These are phyloP conservation scores for Phytophthora niederhauseri DNA, from an alignment of 352 stramenopile genomes.

Conservation along the genomic window DNA sequence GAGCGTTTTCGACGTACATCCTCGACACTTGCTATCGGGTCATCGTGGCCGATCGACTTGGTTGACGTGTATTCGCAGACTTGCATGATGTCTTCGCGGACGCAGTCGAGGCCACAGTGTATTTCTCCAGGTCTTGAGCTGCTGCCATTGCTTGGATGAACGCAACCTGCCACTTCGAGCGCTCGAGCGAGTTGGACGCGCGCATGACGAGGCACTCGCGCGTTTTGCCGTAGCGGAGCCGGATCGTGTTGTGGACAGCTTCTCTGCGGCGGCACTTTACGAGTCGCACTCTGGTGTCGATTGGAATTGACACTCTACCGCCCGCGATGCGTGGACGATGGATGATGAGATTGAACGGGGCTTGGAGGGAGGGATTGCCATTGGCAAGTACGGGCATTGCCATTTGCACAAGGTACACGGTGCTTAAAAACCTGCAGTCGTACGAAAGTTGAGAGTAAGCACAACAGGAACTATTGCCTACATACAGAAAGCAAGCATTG, in stretches of 20 bases:
- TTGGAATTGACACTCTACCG: conserved; percentile 20
- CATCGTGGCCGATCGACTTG: background rate
- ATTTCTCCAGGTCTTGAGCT: background rate
- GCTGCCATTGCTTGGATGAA: conserved; percentile 26
- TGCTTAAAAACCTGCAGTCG: conserved; percentile 15
- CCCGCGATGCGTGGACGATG: conserved; percentile 19
- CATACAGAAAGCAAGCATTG: background rate
- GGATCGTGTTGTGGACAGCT: conserved; percentile 20
- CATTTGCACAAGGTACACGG: conserved; percentile 18
- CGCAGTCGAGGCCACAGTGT: background rate
- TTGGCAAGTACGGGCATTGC: background rate
- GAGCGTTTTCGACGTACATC: too few relatives aligned
- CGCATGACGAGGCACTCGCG: conserved; percentile 15
- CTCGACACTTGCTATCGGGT: background rate
- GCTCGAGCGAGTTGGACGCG: conserved; percentile 21
- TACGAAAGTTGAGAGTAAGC: background rate
- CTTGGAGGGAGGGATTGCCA: background rate
- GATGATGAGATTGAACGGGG: conserved; percentile 22
- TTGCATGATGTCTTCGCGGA: too few relatives aligned
- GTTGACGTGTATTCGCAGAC: background rate
- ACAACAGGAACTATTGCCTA: too few relatives aligned
- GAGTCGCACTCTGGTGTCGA: conserved; percentile 25
- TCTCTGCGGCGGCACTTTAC: conserved; percentile 20
- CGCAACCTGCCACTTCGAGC: conserved; percentile 19
- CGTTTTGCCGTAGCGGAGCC: conserved; percentile 16